Conservation (phyloP, 108 stramenopile species). For the Skeletonema marinoi region DNA sequence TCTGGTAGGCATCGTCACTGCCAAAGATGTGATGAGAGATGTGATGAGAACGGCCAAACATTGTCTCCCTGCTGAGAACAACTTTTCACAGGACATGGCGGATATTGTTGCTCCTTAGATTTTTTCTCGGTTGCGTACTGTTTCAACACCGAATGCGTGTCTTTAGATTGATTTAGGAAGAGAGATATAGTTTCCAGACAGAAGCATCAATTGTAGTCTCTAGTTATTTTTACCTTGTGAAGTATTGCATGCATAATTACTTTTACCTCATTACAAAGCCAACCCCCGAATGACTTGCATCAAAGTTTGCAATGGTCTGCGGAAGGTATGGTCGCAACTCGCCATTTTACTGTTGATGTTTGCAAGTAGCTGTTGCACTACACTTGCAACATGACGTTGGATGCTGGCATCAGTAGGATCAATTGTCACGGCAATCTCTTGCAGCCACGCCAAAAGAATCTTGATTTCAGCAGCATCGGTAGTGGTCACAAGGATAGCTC, state of each 20-base stretch:
- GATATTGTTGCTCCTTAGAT: background rate
- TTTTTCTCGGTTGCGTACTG: background rate
- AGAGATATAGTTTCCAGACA: background rate
- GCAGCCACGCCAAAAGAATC: conserved; percentile 81
- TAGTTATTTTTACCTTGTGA: background rate
- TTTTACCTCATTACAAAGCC: conserved; percentile 9
- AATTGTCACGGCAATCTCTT: conserved; percentile 83
- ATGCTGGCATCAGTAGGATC: conserved; percentile 78
- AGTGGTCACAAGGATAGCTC: conserved; percentile 56
- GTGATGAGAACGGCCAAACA: conserved; percentile 42
- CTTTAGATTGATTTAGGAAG: background rate
- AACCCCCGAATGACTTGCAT: conserved; percentile 82
- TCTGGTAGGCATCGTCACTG: conserved; percentile 45
- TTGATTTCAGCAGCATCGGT: conserved; percentile 53
- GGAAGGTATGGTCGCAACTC: conserved; percentile 60
- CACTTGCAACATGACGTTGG: conserved; percentile 60
- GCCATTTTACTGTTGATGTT: conserved; percentile 70
- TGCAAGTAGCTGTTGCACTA: conserved; percentile 64
- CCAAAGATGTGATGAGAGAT: conserved; percentile 53
- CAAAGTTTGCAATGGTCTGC: conserved; percentile 75
- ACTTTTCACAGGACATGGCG: conserved; percentile 26
- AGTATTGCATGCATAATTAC: background rate
- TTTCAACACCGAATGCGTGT: too few species aligned
- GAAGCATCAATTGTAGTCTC: background rate
- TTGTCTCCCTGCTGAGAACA: conserved; percentile 35